Base-by-base conservation (phyloP, 768 basidiomycete species). In the Ramaria sp. region DNA sequence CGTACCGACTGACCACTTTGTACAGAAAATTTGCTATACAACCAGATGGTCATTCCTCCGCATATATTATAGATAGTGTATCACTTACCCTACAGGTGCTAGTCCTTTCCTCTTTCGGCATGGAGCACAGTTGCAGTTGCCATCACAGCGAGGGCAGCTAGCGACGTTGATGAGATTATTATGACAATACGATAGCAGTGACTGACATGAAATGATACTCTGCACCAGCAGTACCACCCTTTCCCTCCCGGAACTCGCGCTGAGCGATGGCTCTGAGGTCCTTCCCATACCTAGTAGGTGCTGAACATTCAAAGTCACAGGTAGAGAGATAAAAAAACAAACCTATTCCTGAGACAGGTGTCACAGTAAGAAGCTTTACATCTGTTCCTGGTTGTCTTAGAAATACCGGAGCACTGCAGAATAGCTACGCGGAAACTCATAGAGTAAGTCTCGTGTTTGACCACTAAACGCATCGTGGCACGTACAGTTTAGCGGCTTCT, bases 111-210 rank as follows among this genome's bases (percentile, higher is more conserved):
- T 71, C 67, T 83, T 86, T 57, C 81, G 76, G 68, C 88, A 90
- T 4, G 65, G 67, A 42, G 75, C 72, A 60, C 88, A 90, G 65
- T 82, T 86, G 68, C 88, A 90, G 10, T 73, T 69, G 61, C 77
- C 80, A 51, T 76, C 70, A 59, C 88, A 90, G 62, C 75, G 78
- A 4, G 85, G 85, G 61, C 88, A 90, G 65, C 86, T 89, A 60
- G 27, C 51, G 64, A 55, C 17, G 56, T 27, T 62, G 61, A 58
- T 54, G 39, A 53, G 49, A 41, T 20, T 46, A 43, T 1, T 43
- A 17, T 19, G 11, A n/a, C 27, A 54, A 53, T 31, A 55, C 31
- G 27, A 7, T 38, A 54, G 19, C 11, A 52, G 17, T 19, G 4
- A 64, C 67, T 49, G 63, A 84, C 84, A 76, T 76, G 72, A 81